Evolutionary conservation across 2,329 filamentous ascomycete genomes (phyloP).

Genomic region (Bipolaris sorokiniana): DNA sequence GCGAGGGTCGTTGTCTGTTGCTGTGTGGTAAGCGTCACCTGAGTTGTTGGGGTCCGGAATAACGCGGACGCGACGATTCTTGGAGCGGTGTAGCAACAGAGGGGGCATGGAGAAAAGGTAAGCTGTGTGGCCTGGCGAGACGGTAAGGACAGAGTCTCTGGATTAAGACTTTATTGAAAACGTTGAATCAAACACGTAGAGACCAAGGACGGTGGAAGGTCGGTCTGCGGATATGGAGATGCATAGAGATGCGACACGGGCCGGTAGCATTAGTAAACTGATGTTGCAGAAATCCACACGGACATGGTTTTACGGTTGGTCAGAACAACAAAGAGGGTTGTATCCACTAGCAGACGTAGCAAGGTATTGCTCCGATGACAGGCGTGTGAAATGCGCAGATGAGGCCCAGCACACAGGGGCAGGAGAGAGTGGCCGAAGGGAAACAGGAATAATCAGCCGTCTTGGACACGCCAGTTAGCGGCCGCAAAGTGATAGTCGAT

Average conservation of each 20-base stretch:
- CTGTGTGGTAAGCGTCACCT: constrained; percentile 25
- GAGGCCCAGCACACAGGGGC: constrained; percentile 39
- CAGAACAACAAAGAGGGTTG: constrained; percentile 46
- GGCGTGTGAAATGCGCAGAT: constrained; percentile 30
- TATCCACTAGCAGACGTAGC: constrained; percentile 47
- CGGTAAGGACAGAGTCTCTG: constrained; percentile 34
- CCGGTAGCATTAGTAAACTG: constrained; percentile 44
- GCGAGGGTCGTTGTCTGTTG: constrained; percentile 21
- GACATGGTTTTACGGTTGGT: constrained; percentile 50
- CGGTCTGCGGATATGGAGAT: constrained; percentile 33
- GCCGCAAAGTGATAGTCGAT: constrained; percentile 17
- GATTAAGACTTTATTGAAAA: constrained; percentile 33
- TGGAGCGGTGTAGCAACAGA: constrained; percentile 43
- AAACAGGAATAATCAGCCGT: constrained; percentile 14
- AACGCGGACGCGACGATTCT: constrained; percentile 45
- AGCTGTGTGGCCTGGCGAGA: constrained; percentile 28
- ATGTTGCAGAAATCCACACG: constrained; percentile 47
- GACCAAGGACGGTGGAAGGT: constrained; percentile 21
- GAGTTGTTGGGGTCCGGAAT: constrained; percentile 31
- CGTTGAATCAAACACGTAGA: constrained; percentile 32
- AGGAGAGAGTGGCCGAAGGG: constrained; percentile 39
- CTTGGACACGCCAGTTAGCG: constrained; percentile 8
- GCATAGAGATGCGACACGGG: constrained; percentile 42
- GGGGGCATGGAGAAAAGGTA: constrained; percentile 41
- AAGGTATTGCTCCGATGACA: constrained; percentile 40